These are phyloP conservation scores for Asparagopsis taxiformis DNA, from an alignment of 31 red algal species.

Conservation along the genomic window DNA sequence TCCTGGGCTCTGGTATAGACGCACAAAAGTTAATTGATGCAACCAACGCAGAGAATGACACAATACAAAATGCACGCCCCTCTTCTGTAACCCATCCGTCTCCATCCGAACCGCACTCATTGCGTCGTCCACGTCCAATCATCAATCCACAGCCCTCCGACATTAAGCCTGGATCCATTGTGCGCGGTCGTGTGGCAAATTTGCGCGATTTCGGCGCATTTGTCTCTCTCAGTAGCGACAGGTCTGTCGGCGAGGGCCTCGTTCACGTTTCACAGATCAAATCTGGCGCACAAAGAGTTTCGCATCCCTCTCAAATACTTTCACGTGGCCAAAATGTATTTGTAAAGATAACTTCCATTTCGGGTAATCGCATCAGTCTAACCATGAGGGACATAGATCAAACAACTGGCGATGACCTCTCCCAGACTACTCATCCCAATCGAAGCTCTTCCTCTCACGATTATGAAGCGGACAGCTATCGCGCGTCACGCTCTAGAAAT, in stretches of 20 bases:
- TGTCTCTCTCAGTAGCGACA: constrained; percentile 37
- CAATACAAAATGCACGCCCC: neutral
- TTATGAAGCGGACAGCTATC: constrained; percentile 20
- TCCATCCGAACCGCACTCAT: neutral
- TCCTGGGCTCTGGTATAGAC: constrained; percentile 53
- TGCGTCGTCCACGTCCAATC: neutral
- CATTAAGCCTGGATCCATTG: constrained; percentile 52
- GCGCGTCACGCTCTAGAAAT: constrained; percentile 11
- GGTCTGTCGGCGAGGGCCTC: constrained; percentile 52
- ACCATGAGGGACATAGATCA: constrained; percentile 77
- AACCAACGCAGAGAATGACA: constrained; percentile 26
- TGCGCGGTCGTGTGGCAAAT: constrained; percentile 41
- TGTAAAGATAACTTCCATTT: constrained; percentile 47
- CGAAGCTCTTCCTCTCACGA: too few relatives aligned
- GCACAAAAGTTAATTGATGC: constrained; percentile 13
- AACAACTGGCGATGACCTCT: constrained; percentile 45
- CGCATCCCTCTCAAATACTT: constrained; percentile 63
- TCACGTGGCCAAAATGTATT: constrained; percentile 52
- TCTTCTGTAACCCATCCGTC: neutral
- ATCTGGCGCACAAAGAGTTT: constrained; percentile 3
- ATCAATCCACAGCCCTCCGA: constrained; percentile 12
- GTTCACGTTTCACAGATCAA: constrained; percentile 69
- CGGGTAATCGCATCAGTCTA: constrained; percentile 41
- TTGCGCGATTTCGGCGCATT: constrained; percentile 76
- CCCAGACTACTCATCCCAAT: too few relatives aligned